Conservation (phyloP, 192 early-diverging fungal genomes). For the Coemansia sp. region DNA sequence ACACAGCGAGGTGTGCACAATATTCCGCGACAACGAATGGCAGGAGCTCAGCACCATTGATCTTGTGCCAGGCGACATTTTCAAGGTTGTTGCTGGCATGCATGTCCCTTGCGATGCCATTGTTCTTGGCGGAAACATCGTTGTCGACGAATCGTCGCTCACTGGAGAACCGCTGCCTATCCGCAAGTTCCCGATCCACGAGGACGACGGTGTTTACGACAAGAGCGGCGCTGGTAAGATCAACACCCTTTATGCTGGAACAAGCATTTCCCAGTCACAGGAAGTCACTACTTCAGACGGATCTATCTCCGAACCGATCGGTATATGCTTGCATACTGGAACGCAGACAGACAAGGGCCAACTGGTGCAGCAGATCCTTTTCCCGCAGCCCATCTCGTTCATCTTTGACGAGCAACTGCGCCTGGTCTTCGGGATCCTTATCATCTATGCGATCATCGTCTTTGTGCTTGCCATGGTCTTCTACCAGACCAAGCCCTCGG, state of each 20-base stretch:
- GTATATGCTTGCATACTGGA: slow-evolving; percentile 25
- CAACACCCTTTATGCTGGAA: slow-evolving; percentile 68
- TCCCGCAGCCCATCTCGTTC: slow-evolving; percentile 59
- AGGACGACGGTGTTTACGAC: slow-evolving; percentile 54
- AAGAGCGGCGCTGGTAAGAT: slow-evolving; percentile 50
- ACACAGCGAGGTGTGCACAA: slow-evolving; percentile 36
- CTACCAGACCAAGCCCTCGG: slow-evolving; percentile 53
- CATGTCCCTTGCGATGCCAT: slow-evolving; percentile 65
- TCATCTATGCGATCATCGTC: slow-evolving; percentile 55
- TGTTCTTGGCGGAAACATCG: slow-evolving; percentile 62
- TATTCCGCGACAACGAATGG: slow-evolving; percentile 65
- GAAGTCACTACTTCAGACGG: slow-evolving; percentile 22
- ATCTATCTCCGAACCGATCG: slow-evolving; percentile 41
- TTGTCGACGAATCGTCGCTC: slow-evolving; percentile 69
- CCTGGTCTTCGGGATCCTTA: slow-evolving; percentile 56
- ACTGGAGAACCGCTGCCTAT: slow-evolving; percentile 76
- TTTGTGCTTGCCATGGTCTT: slow-evolving; percentile 41
- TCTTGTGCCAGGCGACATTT: slow-evolving; percentile 64
- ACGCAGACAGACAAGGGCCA: slow-evolving; percentile 60
- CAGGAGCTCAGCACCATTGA: slow-evolving; percentile 51
- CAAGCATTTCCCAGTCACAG: slow-evolving; percentile 57
- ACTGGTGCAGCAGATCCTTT: slow-evolving; percentile 62
- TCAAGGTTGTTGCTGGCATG: slow-evolving; percentile 42
- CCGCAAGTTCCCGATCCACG: slow-evolving; percentile 66
- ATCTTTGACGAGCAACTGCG: slow-evolving; percentile 66